Evolutionary conservation across 805 yeast genomes (phyloP), one percentile per base, ranked within the genome.

Genomic region (Tetrapisispora iriomotensis): DNA sequence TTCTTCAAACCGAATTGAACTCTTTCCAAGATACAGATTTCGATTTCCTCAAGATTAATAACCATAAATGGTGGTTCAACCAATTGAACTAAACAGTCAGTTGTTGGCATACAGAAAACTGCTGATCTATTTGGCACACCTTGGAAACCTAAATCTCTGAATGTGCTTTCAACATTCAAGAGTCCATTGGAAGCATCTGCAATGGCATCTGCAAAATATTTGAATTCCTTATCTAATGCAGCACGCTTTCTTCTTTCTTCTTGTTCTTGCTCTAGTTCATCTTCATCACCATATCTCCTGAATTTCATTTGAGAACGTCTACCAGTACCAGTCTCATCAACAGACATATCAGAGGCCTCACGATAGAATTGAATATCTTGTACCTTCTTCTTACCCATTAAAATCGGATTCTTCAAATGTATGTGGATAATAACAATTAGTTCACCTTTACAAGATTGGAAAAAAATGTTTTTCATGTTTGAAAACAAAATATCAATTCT

Each of bases 111-210:
- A 71, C 95, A 81, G 53, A 81, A 78, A 14, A 92, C 96, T 13
- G 94, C 82, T 7, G 96, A 84, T 56, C 97, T 75, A 62, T 81
- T 83, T 29, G 98, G 97, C 21, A 92, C 98, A 74, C 98, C 98
- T 49, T 79, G 84, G 74, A 92, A 92, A 22, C 97, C 98, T 40
- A 92, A 72, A 57, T 92, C 97, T 58, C 96, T 77, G 67, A 92
- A 86, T 27, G 98, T 96, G 39, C 85, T 75, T 63, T 92, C 98
- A 41, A 92, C 78, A 51, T 87, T 96, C 31, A 88, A 68, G 45
- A 78, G 61, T 25, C 95, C 94, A 53, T 77, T 75, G 0, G 95
- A 79, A 0, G 92, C 82, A 47, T 86, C 96, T 12, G 95, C 79
- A 48, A 92, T 88, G 45, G 80, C 75, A 63, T 92, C 96, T 15